Base-by-base conservation (phyloP, 225 moss, liverwort and hornwort genomes). In the Thuidium tamariscinum region DNA sequence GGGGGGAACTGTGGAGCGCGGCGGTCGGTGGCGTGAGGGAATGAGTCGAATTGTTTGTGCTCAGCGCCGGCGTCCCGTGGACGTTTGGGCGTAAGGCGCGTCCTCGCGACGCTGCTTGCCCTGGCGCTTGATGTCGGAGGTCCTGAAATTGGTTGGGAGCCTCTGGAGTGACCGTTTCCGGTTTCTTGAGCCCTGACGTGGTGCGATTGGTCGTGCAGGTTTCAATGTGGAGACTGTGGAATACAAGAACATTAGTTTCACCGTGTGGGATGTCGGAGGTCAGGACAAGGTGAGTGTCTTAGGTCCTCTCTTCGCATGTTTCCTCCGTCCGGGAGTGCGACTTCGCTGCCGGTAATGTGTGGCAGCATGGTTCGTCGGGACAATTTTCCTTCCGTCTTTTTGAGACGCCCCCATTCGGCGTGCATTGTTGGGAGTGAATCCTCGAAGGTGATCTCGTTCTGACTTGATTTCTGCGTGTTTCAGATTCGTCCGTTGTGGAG, bases 151-250 rank as follows among this genome's bases (percentile, higher is more conserved):
- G 77, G 20, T 49, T 14, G 63, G 30, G 39, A 8, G 30, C 30
- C 23, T 37, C 10, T 23, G 63, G 8, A 29, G n/a, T 1, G 55
- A 29, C 16, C 23, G 5, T 36, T 23, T 52, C 2, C 49, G 49
- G 19, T 17, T 39, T 6, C 5, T 6, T 81, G 39, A 62, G 16
- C 2, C 71, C 59, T 88, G 83, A 88, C 22, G 48, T 49, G 54
- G 2, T 64, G 41, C 18, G 68, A 36, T 67, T 74, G 11, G 9
- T 9, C n/a, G 39, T 85, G 64, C 77, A 95, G 94, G 95, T 48
- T 97, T 97, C 91, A 97, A 97, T 88, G 97, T 97, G 84, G 97
- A 97, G 91, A 97, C 97, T 41, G 95, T 97, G 80, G 95, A 97
- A 82, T 97, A 97, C 91, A 97, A 97, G 93, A 97, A 96, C 93